Conservation (phyloP, 805 yeast species). For the Lipomyces chichibuensis region DNA sequence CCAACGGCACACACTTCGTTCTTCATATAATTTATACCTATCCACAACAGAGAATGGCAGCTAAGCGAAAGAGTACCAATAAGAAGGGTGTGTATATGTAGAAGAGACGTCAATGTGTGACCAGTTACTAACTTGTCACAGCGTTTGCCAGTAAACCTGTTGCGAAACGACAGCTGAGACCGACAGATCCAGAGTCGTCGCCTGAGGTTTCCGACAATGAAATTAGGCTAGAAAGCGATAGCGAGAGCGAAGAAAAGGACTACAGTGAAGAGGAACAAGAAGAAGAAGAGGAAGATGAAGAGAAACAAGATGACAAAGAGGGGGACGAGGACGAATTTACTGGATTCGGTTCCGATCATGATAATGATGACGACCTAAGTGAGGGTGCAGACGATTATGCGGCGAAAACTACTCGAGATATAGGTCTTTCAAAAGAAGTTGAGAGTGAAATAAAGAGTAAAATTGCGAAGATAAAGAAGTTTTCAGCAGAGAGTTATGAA, state of each 20-base stretch:
- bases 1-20: not conserved
- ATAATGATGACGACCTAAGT: conserved; percentile 39
- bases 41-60: not conserved
- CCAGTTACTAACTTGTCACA: not conserved
- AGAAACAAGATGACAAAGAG: not conserved
- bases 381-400: conserved; percentile 39
- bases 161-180: not conserved
- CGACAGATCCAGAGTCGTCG: not conserved
- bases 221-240: not conserved
- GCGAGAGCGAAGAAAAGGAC: conserved; percentile 12
- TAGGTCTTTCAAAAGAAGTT: conserved; percentile 22
- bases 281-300: not conserved
- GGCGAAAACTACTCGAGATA: conserved; percentile 21
- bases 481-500: not conserved
- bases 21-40: not conserved
- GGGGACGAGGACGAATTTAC: conserved; percentile 3
- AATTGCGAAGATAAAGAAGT: conserved; percentile 2
- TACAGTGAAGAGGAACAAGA: not conserved
- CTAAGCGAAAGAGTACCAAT: not conserved
- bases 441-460: conserved; percentile 15
- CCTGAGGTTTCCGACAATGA: not conserved
- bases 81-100: not conserved
- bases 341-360: conserved; percentile 30
- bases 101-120: not conserved
- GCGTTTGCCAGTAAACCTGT: not conserved